Evolutionary conservation across 2,329 filamentous ascomycete species (phyloP), one percentile per base, ranked within the genome.

Genomic region (Lachnellula arida): DNA sequence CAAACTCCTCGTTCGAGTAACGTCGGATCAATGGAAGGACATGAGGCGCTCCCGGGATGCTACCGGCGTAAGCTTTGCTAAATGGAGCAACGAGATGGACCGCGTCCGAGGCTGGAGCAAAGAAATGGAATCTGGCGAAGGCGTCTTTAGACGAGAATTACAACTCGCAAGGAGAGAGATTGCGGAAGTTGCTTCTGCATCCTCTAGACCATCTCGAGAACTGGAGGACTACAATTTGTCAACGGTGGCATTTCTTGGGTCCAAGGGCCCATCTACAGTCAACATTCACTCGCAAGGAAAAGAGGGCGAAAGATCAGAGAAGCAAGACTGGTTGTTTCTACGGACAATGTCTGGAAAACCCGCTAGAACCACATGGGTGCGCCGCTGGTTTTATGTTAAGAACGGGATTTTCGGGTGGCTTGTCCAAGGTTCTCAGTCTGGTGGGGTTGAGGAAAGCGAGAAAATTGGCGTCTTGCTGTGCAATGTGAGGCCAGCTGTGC

Each of bases 321-420:
- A 96, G 72, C 94, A 97, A 71, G 92, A 93, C 3, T 99, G 94
- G 94, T 75, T 99, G 2, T 96, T 92, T 70, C 72, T 96, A 63
- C 82, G 91, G 51, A 89, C 86, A 1, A 76, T 92, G 7, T 86
- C 89, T 1, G 92, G 91, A 37, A 97, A 97, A 71, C 93, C 93
- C 0, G 89, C 91, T 14, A 81, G 93, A 59, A 91, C 91, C n/a
- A 81, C 84, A 42, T 99, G 94, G 94, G 81, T 91, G 25, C 83
- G 91, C 57, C 82, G 93, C 52, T 99, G 94, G 94, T 96, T 94
- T 68, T 97, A 96, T 71, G 87, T 96, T 64, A 92, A 93, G 61
- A 87, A 96, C 67, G 93, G 94, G 40, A 94, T 97, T 56, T 97
- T 99, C 72, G 94, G 94, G 22, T 97, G 91, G 85, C 79, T 99